A percentile compares a stretch with the other conserved stretches of the same genome.
Evolutionary conservation across 495 filamentous ascomycete species (phyloP).

Genomic region (Penicillium diatomitis): DNA sequence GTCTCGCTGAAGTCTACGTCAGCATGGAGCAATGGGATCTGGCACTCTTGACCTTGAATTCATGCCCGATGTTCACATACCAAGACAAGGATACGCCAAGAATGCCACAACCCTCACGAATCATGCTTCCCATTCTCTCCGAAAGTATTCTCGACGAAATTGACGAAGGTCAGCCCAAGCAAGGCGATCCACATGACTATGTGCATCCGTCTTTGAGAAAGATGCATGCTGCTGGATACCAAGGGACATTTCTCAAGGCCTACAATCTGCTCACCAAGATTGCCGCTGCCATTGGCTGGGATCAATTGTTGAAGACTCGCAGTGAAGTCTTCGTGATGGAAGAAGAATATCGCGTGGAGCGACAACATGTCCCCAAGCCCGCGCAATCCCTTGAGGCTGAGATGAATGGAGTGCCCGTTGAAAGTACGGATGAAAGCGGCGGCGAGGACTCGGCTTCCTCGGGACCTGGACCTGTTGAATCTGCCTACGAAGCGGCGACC

Average conservation of each 20-base stretch:
- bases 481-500: slow-evolving; percentile 14
- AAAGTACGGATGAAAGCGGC: slow-evolving; percentile 21
- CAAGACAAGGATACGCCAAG: slow-evolving; percentile 93
- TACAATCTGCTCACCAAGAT: slow-evolving; percentile 92
- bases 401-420: slow-evolving; percentile 30
- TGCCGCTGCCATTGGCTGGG: slow-evolving; percentile 93
- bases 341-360: slow-evolving; percentile 91
- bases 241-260: slow-evolving; percentile 89
- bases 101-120: slow-evolving; percentile 81
- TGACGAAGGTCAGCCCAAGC: slow-evolving; percentile 75
- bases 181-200: slow-evolving; percentile 60
- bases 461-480: slow-evolving; percentile 21
- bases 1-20: slow-evolving; percentile 87
- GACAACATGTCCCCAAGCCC: slow-evolving; percentile 53
- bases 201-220: slow-evolving; percentile 83
- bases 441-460: slow-evolving; percentile 28
- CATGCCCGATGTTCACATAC: slow-evolving; percentile 99
- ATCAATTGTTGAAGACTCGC: slow-evolving; percentile 82
- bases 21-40: slow-evolving; percentile 87
- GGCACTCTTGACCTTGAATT: slow-evolving; percentile 92
- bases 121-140: slow-evolving; percentile 74
- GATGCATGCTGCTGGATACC: slow-evolving; percentile 77
- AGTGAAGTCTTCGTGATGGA: slow-evolving; percentile 99
- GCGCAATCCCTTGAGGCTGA: slow-evolving; percentile 39
- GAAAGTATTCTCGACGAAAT: slow-evolving; percentile 95